Conservation (phyloP, 345 rosid species). For the Populus simonii region DNA sequence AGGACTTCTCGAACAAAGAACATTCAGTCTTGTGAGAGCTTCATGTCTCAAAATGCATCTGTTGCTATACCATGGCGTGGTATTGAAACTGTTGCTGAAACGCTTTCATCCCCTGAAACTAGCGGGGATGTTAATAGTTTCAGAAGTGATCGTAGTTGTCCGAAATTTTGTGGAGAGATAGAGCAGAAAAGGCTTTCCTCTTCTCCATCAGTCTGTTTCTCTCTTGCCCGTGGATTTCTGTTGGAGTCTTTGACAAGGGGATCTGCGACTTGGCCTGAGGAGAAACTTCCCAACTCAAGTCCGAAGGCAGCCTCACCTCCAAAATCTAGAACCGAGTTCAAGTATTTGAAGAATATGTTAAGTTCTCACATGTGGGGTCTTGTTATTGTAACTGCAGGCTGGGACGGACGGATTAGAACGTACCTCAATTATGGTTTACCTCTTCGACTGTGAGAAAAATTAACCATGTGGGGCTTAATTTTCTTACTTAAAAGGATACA, state of each 20-base stretch:
- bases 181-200: conserved; percentile 33
- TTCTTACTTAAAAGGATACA: no score
- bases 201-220: conserved; percentile 45
- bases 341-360: conserved; percentile 49
- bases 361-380: conserved; percentile 62
- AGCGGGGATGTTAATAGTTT: conserved; percentile 6
- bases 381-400: conserved; percentile 65
- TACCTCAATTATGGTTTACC: conserved; percentile 76
- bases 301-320: conserved; percentile 31
- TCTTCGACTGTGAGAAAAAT: conserved; percentile 34
- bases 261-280: conserved; percentile 80
- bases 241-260: conserved; percentile 47
- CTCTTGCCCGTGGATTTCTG: conserved; percentile 42
- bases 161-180: conserved; percentile 29
- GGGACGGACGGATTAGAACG: conserved; percentile 73
- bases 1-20: conserved; percentile 39
- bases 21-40: conserved; percentile 54
- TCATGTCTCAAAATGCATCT: conserved; percentile 52
- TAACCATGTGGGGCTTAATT: background rate
- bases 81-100: conserved; percentile 18
- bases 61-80: conserved; percentile 75
- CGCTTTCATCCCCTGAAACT: conserved; percentile 24
- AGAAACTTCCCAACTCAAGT: conserved; percentile 49
- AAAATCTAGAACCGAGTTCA: conserved; percentile 50
- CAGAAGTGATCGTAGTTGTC: conserved; percentile 7